These are phyloP conservation scores for Lactarius quietus DNA, from an alignment of 768 basidiomycete species.

Conservation along the genomic window DNA sequence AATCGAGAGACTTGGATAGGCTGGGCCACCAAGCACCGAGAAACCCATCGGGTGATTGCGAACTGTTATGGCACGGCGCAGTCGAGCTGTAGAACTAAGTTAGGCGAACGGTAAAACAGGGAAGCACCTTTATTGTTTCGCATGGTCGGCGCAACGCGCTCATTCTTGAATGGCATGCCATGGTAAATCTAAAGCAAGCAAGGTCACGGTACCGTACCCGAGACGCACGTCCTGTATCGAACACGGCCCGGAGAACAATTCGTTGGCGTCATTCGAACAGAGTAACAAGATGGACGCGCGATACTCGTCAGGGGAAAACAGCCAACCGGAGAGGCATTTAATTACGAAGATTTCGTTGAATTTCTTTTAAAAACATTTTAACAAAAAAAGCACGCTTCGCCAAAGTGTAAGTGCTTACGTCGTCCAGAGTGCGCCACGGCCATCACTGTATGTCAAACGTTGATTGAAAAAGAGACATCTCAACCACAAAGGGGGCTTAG, in stretches of 20 bases:
- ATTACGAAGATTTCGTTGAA: constrained; percentile 21
- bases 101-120: neutral
- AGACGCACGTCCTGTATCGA: constrained; percentile 29
- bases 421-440: no score
- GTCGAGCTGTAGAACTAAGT: neutral
- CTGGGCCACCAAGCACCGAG: neutral
- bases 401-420: no score
- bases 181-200: constrained; percentile 26
- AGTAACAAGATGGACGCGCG: neutral
- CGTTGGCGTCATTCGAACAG: neutral
- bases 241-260: constrained; percentile 12
- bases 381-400: neutral
- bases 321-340: constrained; percentile 18
- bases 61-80: neutral
- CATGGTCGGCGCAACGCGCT: neutral
- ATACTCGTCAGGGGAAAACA: constrained; percentile 9
- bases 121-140: neutral
- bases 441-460: no score
- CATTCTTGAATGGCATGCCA: no score
- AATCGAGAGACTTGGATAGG: no score
- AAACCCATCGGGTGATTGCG: neutral
- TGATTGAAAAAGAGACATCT: no score
- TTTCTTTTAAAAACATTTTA: constrained; percentile 25
- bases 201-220: constrained; percentile 27
- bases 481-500: no score